Evolutionary conservation across 495 filamentous ascomycete species (phyloP).

Genomic region (Aspergillus ostianus): DNA sequence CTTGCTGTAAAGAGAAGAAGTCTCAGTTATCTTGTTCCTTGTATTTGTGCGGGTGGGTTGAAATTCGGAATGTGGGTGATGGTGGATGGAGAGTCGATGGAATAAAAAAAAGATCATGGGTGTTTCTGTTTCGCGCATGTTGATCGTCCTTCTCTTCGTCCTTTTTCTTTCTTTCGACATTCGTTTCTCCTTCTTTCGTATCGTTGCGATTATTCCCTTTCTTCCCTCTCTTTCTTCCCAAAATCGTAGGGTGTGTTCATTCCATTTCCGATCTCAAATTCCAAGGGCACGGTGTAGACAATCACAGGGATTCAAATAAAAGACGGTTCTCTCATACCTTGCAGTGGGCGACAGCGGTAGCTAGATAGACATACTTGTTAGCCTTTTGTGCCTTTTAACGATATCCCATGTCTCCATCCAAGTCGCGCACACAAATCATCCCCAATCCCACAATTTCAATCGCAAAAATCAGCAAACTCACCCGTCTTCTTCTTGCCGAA

Average conservation of each 20-base stretch:
- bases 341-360: constrained; percentile 89
- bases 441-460: no score
- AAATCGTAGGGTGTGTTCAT: constrained; percentile 10
- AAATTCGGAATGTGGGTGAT: constrained; percentile 2
- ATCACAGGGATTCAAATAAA: constrained; percentile 1
- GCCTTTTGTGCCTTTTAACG: constrained; percentile 23
- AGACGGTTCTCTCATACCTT: constrained; percentile 59
- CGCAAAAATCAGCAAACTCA: constrained; percentile 31
- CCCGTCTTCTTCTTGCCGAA: constrained; percentile 93
- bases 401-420: background rate
- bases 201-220: constrained; percentile 9
- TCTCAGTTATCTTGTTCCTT: constrained; percentile 33
- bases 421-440: background rate
- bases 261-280: constrained; percentile 5
- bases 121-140: background rate
- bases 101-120: background rate
- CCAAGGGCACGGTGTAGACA: constrained; percentile 6
- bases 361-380: constrained; percentile 46
- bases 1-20: constrained; percentile 56
- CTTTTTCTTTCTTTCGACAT: background rate
- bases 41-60: background rate
- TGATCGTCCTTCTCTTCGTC: background rate
- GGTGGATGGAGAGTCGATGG: background rate
- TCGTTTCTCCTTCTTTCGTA: constrained; percentile 3
- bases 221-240: constrained; percentile 21